phyloP scores from a whole-genome alignment of 306 rosid genomes.

The Mimosa pudica region DNA sequence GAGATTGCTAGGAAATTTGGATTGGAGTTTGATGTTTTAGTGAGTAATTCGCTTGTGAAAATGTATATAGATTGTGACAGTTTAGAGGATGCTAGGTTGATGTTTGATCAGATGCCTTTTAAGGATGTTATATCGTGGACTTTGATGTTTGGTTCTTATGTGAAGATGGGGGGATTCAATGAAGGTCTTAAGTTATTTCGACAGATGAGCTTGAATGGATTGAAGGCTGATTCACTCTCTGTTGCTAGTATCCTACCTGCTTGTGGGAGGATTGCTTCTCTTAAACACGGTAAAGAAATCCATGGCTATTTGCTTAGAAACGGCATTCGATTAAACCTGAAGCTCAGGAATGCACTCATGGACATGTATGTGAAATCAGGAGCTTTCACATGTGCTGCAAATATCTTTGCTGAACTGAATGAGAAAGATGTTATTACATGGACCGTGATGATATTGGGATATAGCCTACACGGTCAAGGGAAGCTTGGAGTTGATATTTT shows the following conservation, averaged over 20 bases:
- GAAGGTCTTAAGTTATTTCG: constrained; percentile 64
- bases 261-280: constrained; percentile 63
- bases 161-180: constrained; percentile 63
- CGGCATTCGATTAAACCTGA: constrained; percentile 43
- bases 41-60: constrained; percentile 65
- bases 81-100: constrained; percentile 45
- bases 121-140: constrained; percentile 74
- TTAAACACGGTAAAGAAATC: constrained; percentile 65
- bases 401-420: constrained; percentile 49
- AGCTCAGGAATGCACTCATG: constrained; percentile 61
- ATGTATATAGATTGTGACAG: constrained; percentile 67
- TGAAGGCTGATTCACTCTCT: constrained; percentile 51
- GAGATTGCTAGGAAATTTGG: constrained; percentile 47
- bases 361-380: constrained; percentile 81
- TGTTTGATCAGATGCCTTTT: constrained; percentile 53
- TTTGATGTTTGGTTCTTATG: constrained; percentile 47
- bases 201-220: constrained; percentile 53
- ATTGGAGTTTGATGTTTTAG: constrained; percentile 58
- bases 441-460: constrained; percentile 67
- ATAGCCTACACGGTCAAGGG: constrained; percentile 68
- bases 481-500: constrained; percentile 55
- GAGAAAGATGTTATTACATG: constrained; percentile 59
- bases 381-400: constrained; percentile 48
- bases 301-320: constrained; percentile 68
- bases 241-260: constrained; percentile 68